Evolutionary conservation across 805 yeast genomes (phyloP).

Genomic region (Grigorovia humatica): DNA sequence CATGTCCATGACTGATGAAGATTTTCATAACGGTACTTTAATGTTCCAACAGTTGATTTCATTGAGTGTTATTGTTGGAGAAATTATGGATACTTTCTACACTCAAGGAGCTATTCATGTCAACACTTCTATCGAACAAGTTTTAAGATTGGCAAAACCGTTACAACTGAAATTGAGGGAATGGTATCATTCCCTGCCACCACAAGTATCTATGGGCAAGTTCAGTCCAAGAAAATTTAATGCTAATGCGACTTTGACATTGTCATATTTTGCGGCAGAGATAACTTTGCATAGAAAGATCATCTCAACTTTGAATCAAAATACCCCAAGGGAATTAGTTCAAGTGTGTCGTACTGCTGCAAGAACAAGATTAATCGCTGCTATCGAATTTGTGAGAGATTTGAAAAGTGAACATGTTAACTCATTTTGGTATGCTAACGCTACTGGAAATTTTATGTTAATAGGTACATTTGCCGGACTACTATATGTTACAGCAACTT

Average conservation of each 20-base stretch:
- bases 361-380: slow-evolving; percentile 66
- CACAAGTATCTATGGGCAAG: slow-evolving; percentile 50
- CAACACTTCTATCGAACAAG: slow-evolving; percentile 50
- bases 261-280: slow-evolving; percentile 85
- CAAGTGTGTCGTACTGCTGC: slow-evolving; percentile 80
- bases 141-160: slow-evolving; percentile 71
- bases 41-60: slow-evolving; percentile 60
- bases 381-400: slow-evolving; percentile 67
- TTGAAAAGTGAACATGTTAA: slow-evolving; percentile 75
- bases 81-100: slow-evolving; percentile 61
- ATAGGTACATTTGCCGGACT: slow-evolving; percentile 86
- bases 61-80: slow-evolving; percentile 57
- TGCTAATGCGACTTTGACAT: slow-evolving; percentile 67
- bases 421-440: slow-evolving; percentile 82
- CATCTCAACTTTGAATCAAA: slow-evolving; percentile 37
- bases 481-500: slow-evolving; percentile 54
- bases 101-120: slow-evolving; percentile 55
- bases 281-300: slow-evolving; percentile 75
- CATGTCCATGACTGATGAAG: slow-evolving; percentile 33
- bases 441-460: slow-evolving; percentile 66
- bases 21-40: slow-evolving; percentile 58
- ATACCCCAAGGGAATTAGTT: slow-evolving; percentile 42
- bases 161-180: slow-evolving; percentile 57
- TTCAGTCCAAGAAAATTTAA: slow-evolving; percentile 52
- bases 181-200: slow-evolving; percentile 70